Evolutionary conservation across 2,329 filamentous ascomycete genomes (phyloP).

Genomic region (Nemania sp.): DNA sequence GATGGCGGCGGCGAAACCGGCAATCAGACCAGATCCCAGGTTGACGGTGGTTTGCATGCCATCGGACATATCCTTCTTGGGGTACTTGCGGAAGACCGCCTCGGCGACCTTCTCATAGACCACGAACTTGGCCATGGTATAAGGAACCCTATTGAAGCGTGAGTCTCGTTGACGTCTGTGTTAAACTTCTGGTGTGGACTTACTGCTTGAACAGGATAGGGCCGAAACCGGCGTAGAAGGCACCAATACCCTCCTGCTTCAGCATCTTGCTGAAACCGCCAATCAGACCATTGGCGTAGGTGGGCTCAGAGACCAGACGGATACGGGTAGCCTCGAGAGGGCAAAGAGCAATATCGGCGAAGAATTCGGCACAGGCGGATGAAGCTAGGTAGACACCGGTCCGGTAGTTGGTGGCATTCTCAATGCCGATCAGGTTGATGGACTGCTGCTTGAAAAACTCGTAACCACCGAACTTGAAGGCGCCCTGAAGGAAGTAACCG

Average conservation of each 20-base stretch:
- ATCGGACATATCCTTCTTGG: slow-evolving; percentile 64
- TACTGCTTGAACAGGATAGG: slow-evolving; percentile 72
- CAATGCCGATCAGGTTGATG: slow-evolving; percentile 69
- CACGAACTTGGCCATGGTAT: slow-evolving; percentile 83
- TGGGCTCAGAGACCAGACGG: slow-evolving; percentile 73
- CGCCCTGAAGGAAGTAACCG: slow-evolving; percentile 79
- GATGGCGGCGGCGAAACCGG: slow-evolving; percentile 75
- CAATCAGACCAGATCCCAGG: slow-evolving; percentile 73
- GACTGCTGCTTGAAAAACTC: slow-evolving; percentile 82
- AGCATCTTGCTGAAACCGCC: slow-evolving; percentile 71
- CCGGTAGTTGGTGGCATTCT: slow-evolving; percentile 66
- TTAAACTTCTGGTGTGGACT: slow-evolving; percentile 34
- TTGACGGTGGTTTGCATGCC: slow-evolving; percentile 70
- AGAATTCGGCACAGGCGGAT: slow-evolving; percentile 55
- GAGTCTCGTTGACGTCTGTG: neutral
- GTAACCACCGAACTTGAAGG: slow-evolving; percentile 81
- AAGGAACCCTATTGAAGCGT: slow-evolving; percentile 61
- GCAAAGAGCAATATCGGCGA: slow-evolving; percentile 70
- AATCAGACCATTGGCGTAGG: slow-evolving; percentile 69
- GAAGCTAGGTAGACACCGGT: slow-evolving; percentile 68
- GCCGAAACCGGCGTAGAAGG: slow-evolving; percentile 78
- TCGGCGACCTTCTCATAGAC: slow-evolving; percentile 78
- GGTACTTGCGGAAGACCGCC: slow-evolving; percentile 60
- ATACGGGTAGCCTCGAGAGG: slow-evolving; percentile 78
- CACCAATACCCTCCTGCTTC: slow-evolving; percentile 69